Evolutionary conservation across 2,329 filamentous ascomycete genomes (phyloP), one percentile per base, ranked within the genome.

Genomic region (Penicillium sp.): DNA sequence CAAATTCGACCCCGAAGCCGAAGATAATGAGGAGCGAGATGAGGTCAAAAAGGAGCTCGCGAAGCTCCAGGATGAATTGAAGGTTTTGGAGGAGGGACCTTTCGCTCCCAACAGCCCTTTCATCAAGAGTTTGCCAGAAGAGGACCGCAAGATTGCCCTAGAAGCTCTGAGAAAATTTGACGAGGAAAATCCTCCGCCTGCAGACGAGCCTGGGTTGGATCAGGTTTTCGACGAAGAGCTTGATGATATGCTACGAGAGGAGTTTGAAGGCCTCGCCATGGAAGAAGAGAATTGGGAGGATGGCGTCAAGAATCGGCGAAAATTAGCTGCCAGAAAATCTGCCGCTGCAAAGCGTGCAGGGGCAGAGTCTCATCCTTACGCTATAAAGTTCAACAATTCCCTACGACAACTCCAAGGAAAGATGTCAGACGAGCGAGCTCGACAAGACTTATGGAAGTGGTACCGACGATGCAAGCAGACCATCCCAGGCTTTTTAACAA

Each of bases 391-490:
- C 59, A 77, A 79, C 61, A 63, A 69, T 43, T 72, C 68, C 29
- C 61, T 80, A 53, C 66, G 67, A 50, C 63, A 67, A 36, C 69
- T 74, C 53, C 63, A 63, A 9, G 58, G 61, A 31, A 70, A 74
- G 39, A 55, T 61, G 4, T 61, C 65, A 4, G 66, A 75, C 44
- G 68, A 71, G 25, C 63, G 69, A 29, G 57, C 67, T 21, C 65
- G 67, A 33, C 72, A 75, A 39, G 72, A 76, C 48, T 62, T 81
- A 27, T 83, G 81, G 81, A 79, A 75, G 64, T 77, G 76, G 65
- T 83, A 83, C 67, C 71, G 78, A 33, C 71, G 80, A 31, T 82
- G 79, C 67, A 80, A 81, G 63, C 75, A 78, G 57, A 66, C 73
- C 6, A 66, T 83, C 31, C 70, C 77, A 2, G 71, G 68, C 1